Evolutionary conservation across 1,284 basidiomycete species (phyloP), one percentile per base, ranked within the genome.

Genomic region (Cerioporus squamosus): DNA sequence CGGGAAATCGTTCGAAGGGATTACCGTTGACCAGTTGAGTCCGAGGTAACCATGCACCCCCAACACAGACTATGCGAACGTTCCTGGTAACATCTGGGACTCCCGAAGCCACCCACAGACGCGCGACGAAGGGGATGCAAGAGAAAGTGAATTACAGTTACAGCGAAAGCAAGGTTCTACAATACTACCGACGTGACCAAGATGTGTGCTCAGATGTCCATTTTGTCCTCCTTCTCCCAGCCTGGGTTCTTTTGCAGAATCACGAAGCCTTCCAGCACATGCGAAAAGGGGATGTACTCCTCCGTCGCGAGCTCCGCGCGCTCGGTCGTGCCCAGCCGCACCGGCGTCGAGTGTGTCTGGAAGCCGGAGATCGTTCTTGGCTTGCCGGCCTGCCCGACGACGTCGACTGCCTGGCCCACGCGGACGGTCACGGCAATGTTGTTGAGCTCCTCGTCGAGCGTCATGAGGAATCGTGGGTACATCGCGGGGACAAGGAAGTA

Each of bases 401-500:
- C 91, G 66, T 95, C 94, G 62, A 95, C 87, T 9, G 93, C 93
- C 84, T 96, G 94, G 42, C 97, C 97, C 36, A 99, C 97, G 29
- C 97, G 90, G 33, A 98, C 96, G 7, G 94, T 95, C 24, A 97
- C 93, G 1, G 95, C 90, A 61, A 90, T 79, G 69, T 83, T 87
- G 66, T 94, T 85, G 55, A 96, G 86, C 60, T 95, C 85, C 75
- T 98, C 96, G 76, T 98, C 90, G 29, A 99, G 87, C 1, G 96
- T 98, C 74, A 99, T 98, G 67, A 99, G 79, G 90, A 99, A 98
- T 57, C 97, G 89, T 23, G 97, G 97, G 77, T 95, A 97, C 96
- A 99, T 99, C 58, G 96, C 92, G 7, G 94, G 88, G 9, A 89
- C 88, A 45, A 99, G 84, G 83, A 95, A 96, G 81, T 93, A 99